Conservation (phyloP, 1,139 yeast species). For the Geotrichum bryndzae region DNA sequence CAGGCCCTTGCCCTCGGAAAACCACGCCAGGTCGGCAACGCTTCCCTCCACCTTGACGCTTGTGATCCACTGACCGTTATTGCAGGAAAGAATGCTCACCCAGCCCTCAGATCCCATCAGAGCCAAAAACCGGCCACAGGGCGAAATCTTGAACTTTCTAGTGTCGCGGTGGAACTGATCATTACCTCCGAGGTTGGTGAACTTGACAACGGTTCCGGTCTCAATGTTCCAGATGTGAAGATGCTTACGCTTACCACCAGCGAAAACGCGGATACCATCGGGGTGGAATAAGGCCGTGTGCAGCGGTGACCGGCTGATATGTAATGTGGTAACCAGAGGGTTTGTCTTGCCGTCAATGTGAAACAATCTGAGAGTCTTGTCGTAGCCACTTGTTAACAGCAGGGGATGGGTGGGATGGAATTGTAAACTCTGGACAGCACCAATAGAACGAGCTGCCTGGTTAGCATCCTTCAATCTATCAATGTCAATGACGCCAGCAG, state of each 20-base stretch:
- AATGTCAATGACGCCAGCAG: conserved; percentile 68
- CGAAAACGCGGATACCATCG: conserved; percentile 55
- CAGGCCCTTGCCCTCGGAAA: conserved; percentile 45
- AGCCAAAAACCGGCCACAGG: conserved; percentile 65
- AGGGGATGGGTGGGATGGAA: conserved; percentile 87
- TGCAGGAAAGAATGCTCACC: conserved; percentile 72
- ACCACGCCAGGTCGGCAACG: conserved; percentile 70
- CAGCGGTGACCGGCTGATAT: conserved; percentile 72
- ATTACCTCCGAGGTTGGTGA: conserved; percentile 87
- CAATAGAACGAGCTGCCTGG: conserved; percentile 55
- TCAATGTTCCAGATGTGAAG: conserved; percentile 88
- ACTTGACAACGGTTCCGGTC: conserved; percentile 70
- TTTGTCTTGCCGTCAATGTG: conserved; percentile 90
- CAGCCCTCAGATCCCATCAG: conserved; percentile 84
- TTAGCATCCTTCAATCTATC: conserved; percentile 83
- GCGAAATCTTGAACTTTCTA: conserved; percentile 73
- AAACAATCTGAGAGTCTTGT: conserved; percentile 76
- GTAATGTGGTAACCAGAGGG: conserved; percentile 73
- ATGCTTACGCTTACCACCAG: conserved; percentile 88
- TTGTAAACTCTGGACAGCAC: conserved; percentile 75
- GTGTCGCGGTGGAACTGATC: conserved; percentile 79
- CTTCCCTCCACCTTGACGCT: conserved; percentile 89
- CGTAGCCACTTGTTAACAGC: conserved; percentile 85
- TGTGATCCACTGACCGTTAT: conserved; percentile 76
- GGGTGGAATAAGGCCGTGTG: conserved; percentile 64